These are phyloP conservation scores for Polymyxa betae DNA, from an alignment of 208 protist species.

Conservation along the genomic window DNA sequence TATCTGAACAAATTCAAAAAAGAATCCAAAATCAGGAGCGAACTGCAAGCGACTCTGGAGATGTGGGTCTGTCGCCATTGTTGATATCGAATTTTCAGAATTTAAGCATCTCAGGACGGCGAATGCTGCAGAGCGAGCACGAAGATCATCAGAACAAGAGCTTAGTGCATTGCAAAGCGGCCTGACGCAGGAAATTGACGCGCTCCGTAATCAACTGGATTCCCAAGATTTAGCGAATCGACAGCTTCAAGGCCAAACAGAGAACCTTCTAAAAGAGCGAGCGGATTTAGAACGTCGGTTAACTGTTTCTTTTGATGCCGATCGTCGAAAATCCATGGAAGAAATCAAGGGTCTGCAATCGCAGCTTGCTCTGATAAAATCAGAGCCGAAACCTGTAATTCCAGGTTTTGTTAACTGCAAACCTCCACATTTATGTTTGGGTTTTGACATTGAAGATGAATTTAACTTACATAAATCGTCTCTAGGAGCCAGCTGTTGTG, in stretches of 20 bases:
- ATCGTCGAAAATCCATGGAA: neutral
- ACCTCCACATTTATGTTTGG: no score
- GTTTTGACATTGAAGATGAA: no score
- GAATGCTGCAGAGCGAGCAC: neutral
- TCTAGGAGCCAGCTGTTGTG: constrained; percentile 34
- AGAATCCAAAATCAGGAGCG: neutral
- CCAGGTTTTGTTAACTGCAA: no score
- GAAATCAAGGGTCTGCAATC: neutral
- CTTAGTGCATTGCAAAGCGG: neutral
- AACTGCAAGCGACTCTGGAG: neutral
- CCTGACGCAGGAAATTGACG: neutral
- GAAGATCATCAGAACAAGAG: neutral
- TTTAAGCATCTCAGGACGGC: neutral
- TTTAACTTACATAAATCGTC: no score
- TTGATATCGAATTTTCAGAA: neutral
- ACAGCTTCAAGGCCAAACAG: neutral
- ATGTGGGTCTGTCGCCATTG: neutral
- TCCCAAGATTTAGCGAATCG: neutral
- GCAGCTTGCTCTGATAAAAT: neutral
- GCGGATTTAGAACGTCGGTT: constrained; percentile 29
- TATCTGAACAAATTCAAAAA: constrained; percentile 32
- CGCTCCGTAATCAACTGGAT: neutral
- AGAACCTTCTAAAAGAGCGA: neutral
- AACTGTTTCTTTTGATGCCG: neutral
- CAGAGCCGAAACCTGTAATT: no score